phyloP scores from a whole-genome alignment of 495 filamentous ascomycete species.

The Hypoxylon perforatum region DNA sequence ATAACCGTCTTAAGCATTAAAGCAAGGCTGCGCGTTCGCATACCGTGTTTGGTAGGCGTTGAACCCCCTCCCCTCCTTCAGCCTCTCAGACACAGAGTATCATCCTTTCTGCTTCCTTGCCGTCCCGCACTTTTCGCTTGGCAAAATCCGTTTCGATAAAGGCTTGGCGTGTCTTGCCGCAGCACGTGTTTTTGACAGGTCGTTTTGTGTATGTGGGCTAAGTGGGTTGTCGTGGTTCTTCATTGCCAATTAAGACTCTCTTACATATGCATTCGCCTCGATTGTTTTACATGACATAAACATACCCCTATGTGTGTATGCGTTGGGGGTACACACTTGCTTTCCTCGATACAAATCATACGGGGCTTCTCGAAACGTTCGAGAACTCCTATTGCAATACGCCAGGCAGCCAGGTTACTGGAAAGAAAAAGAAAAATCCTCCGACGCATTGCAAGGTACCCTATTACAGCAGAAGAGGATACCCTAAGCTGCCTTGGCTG shows the following conservation, averaged over 20 bases:
- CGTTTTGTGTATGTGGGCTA: background rate
- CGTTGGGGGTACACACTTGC: background rate
- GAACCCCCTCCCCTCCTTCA: conserved; percentile 1
- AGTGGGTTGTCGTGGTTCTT: too few relatives aligned
- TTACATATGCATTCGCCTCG: background rate
- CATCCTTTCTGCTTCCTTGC: background rate
- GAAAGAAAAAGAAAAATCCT: conserved; percentile 1
- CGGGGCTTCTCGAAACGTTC: conserved; percentile 15
- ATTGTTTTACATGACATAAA: background rate
- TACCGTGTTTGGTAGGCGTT: conserved; percentile 2
- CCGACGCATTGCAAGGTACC: conserved; percentile 20
- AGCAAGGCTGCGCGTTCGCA: conserved; percentile 17
- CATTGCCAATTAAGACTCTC: too few relatives aligned
- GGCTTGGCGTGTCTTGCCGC: background rate
- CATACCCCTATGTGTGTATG: background rate
- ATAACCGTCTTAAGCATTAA: background rate
- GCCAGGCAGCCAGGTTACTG: too few relatives aligned
- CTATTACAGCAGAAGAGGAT: background rate
- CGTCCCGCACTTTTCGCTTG: background rate
- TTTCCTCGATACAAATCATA: background rate
- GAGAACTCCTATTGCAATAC: conserved; percentile 2
- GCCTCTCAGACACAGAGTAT: conserved; percentile 3
- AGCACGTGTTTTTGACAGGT: background rate
- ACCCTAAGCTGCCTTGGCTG: too few relatives aligned
- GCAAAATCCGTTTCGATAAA: background rate